Percentiles rank a stretch among this genome's conserved stretches.
Evolutionary conservation across 768 basidiomycete genomes (phyloP).

Genomic region (Termitomyces sp.): DNA sequence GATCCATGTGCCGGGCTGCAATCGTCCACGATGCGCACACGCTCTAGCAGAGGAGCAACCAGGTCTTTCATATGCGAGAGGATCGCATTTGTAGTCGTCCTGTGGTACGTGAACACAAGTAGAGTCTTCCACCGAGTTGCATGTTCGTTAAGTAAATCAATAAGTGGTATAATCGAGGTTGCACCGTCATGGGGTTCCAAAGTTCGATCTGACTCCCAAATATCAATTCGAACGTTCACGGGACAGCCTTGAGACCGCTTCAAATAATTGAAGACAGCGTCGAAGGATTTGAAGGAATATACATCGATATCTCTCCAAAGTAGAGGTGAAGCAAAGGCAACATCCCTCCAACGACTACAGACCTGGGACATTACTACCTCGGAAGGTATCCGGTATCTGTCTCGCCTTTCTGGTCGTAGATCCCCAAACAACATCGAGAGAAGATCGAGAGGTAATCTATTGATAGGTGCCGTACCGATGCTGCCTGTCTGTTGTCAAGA

Average conservation of each 20-base stretch:
- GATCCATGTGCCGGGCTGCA: not conserved
- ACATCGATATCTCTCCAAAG: conserved; percentile 36
- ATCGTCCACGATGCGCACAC: conserved; percentile 15
- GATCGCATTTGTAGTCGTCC: conserved; percentile 18
- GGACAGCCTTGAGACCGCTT: conserved; percentile 22
- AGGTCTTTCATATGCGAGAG: conserved; percentile 15
- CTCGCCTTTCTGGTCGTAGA: conserved; percentile 16
- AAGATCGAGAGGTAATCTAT: conserved; percentile 24
- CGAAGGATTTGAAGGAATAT: conserved; percentile 20
- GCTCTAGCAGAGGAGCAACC: conserved; percentile 20
- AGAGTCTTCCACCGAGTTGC: conserved; percentile 21
- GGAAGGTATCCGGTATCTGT: conserved; percentile 20
- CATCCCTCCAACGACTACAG: conserved; percentile 32
- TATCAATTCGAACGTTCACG: conserved; percentile 24
- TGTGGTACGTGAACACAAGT: conserved; percentile 19
- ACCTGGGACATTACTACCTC: conserved; percentile 38
- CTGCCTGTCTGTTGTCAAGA: not conserved
- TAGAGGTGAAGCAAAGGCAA: conserved; percentile 26
- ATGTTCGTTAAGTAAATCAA: conserved; percentile 15
- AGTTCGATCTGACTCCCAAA: conserved; percentile 21
- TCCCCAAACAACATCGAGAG: conserved; percentile 22
- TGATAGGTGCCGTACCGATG: conserved; percentile 1
- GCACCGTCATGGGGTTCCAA: not conserved
- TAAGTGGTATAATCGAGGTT: conserved; percentile 7
- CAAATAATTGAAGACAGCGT: conserved; percentile 21